Conservation (phyloP, 768 basidiomycete genomes). For the Tylopilus plumbeoviolaceoides region DNA sequence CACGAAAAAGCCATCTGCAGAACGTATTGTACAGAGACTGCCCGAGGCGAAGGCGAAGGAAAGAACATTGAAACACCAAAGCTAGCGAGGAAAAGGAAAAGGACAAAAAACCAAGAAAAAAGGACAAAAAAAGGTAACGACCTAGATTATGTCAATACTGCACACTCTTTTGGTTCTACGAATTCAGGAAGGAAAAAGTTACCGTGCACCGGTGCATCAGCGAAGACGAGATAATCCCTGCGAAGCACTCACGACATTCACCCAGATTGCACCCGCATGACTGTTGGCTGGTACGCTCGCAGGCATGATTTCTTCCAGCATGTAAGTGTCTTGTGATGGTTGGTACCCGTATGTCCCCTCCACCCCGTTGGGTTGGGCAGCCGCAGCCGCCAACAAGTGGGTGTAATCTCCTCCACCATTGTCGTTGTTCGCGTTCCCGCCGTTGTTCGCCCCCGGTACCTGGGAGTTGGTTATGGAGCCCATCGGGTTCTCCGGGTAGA, state of each 20-base stretch:
- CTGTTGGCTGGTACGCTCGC: conserved; percentile 28
- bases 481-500: conserved; percentile 57
- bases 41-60: conserved; percentile 6
- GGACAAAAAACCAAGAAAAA: neutral
- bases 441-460: conserved; percentile 16
- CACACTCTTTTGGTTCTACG: conserved; percentile 23
- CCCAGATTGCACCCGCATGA: conserved; percentile 38
- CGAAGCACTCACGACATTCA: conserved; percentile 40
- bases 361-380: conserved; percentile 50
- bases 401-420: conserved; percentile 39
- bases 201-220: conserved; percentile 26
- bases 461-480: conserved; percentile 18
- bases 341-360: conserved; percentile 52
- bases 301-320: conserved; percentile 63
- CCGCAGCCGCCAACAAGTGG: conserved; percentile 55
- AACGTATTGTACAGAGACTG: conserved; percentile 22
- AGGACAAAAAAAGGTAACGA: neutral
- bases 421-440: conserved; percentile 16
- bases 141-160: conserved; percentile 21
- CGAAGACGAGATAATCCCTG: conserved; percentile 27
- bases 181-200: neutral
- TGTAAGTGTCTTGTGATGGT: conserved; percentile 56
- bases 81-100: conserved; percentile 8
- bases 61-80: neutral
- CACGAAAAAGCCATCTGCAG: conserved; percentile 10